These are phyloP conservation scores for Fusarium falciforme DNA, from an alignment of 2,329 filamentous ascomycete species.

Conservation along the genomic window DNA sequence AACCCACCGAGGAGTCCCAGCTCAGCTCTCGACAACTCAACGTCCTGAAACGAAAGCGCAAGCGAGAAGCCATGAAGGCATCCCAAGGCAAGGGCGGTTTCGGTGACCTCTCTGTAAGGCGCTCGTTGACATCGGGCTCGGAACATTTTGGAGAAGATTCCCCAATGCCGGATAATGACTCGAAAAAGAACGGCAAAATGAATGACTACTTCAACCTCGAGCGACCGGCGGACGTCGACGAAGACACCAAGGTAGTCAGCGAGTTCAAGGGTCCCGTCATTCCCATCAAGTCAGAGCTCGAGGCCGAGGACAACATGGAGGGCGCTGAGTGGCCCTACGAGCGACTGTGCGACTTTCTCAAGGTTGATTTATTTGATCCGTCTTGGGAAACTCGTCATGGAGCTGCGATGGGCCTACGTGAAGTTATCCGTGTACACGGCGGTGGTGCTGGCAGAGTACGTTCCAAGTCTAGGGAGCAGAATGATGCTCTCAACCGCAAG, in stretches of 20 bases:
- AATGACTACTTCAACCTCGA: conserved; percentile 94
- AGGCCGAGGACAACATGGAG: conserved; percentile 80
- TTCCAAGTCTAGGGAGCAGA: conserved; percentile 77
- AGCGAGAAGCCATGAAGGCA: conserved; percentile 87
- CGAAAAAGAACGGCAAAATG: conserved; percentile 71
- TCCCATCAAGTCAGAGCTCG: conserved; percentile 86
- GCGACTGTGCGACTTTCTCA: conserved; percentile 91
- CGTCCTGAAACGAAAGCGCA: conserved; percentile 92
- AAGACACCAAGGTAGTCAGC: conserved; percentile 90
- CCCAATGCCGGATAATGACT: conserved; percentile 62
- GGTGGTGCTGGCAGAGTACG: conserved; percentile 83
- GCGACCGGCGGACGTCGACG: conserved; percentile 79
- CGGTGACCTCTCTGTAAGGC: conserved; percentile 82
- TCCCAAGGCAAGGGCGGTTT: conserved; percentile 88
- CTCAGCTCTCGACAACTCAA: conserved; percentile 95
- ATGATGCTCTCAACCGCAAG: conserved; percentile 80
- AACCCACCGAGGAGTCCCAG: conserved; percentile 71
- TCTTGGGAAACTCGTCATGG: conserved; percentile 97
- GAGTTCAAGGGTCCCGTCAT: conserved; percentile 91
- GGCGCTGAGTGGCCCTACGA: conserved; percentile 95
- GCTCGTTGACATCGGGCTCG: conserved; percentile 69
- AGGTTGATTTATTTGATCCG: conserved; percentile 91
- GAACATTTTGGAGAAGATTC: conserved; percentile 73
- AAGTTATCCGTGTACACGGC: conserved; percentile 92
- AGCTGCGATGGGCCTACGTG: conserved; percentile 92